Base-by-base conservation (phyloP, 257 asterid species). In the Craterostigma plantagineum region DNA sequence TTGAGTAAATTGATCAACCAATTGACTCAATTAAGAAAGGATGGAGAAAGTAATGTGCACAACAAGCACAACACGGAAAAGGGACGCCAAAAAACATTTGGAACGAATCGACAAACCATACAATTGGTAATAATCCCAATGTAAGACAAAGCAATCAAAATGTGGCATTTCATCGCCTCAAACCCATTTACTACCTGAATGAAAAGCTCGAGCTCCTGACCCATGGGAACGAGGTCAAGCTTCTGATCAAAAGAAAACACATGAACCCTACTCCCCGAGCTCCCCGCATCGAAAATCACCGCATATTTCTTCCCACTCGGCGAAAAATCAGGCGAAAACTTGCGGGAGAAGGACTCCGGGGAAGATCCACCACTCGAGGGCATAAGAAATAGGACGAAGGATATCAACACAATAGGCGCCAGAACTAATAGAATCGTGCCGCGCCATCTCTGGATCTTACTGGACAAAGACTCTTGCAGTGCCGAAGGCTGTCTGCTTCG, bases 251-350 rank as follows among this genome's bases (percentile, higher is more conserved):
- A 85, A 61, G 85, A 65, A 51, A 85, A 85, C 16, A 77, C 94
- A 35, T 85, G 96, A 37, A 80, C 96, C 61, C 96, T 64, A 55
- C 92, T 85, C 23, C 94, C 96, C 1, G 96, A 80, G 57, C 96
- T 85, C 7, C 96, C 92, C 0, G 96, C 96, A 44, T 85, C 94
- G 49, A 85, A 85, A 41, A 85, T 70, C 38, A 80, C 94, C 0
- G 96, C 96, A 49, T 80, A 85, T 0, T 54, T 56, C 45, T 59
- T 10, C n/a, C n/a, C n/a, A n/a, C n/a, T n/a, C n/a, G 23, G 56
- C 68, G 43, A 54, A 55, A 43, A 68, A 36, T 65, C 10, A 18
- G 69, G 65, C 27, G 75, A 56, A 49, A 70, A 51, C 50, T 62
- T 66, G 30, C 77, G 52, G 9, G 70, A 45, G 30, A 70, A 7